Percentiles rank a stretch among this genome's conserved stretches.
phyloP scores from a whole-genome alignment of 2,329 filamentous ascomycete genomes.

The Claviceps sp. region DNA sequence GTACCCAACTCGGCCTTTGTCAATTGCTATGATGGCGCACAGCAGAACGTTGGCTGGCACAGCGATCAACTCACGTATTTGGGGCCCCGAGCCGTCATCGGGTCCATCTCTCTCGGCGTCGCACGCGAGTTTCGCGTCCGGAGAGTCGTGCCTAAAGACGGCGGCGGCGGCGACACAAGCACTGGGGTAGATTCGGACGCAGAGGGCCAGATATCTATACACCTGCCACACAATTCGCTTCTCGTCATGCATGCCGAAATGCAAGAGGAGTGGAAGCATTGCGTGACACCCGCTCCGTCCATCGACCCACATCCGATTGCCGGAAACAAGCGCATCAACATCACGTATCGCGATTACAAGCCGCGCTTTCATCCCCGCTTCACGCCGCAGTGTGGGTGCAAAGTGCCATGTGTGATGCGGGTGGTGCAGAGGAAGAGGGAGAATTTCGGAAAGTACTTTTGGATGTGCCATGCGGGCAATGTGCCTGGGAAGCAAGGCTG shows the following conservation, averaged over 20 bases:
- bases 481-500: conserved; percentile 58
- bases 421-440: conserved; percentile 70
- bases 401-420: conserved; percentile 53
- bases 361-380: conserved; percentile 59
- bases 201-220: conserved; percentile 80
- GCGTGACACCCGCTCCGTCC: conserved; percentile 57
- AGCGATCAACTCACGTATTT: conserved; percentile 88
- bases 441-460: conserved; percentile 72
- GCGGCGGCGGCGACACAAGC: conserved; percentile 16
- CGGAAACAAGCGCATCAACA: conserved; percentile 71
- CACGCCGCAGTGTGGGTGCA: conserved; percentile 69
- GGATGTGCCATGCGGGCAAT: conserved; percentile 79
- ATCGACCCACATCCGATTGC: conserved; percentile 79
- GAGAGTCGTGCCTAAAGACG: conserved; percentile 51
- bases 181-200: conserved; percentile 40
- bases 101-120: conserved; percentile 80
- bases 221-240: conserved; percentile 87
- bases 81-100: conserved; percentile 77
- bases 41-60: conserved; percentile 82
- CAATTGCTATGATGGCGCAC: conserved; percentile 78
- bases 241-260: conserved; percentile 95
- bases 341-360: conserved; percentile 86
- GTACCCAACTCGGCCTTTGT: conserved; percentile 82
- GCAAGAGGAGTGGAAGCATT: conserved; percentile 96
- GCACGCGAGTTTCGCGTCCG: conserved; percentile 87